Evolutionary conservation across 192 early-diverging fungal genomes (phyloP).

Genomic region (Podila clonocystis): DNA sequence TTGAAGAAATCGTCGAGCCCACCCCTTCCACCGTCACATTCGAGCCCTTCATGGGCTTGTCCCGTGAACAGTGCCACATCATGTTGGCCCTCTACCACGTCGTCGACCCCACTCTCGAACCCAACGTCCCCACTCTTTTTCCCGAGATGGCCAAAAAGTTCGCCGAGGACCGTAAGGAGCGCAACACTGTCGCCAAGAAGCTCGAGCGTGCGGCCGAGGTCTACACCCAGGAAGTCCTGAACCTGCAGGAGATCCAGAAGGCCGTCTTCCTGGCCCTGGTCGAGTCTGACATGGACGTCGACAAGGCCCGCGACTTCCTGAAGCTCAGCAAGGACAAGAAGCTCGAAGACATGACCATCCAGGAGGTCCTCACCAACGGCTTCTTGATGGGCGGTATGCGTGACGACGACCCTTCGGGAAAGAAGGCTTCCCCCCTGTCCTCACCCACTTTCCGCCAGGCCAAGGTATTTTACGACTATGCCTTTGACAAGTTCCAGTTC

Average conservation of each 20-base stretch:
- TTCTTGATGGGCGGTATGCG: conserved; percentile 57
- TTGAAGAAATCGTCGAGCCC: conserved; percentile 23
- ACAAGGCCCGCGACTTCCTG: conserved; percentile 52
- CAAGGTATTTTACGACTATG: conserved; percentile 57
- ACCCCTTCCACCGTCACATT: background rate
- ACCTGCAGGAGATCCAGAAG: conserved; percentile 58
- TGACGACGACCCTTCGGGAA: conserved; percentile 37
- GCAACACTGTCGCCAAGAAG: conserved; percentile 58
- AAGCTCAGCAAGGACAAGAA: conserved; percentile 24
- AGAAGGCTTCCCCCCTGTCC: conserved; percentile 52
- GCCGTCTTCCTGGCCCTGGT: conserved; percentile 54
- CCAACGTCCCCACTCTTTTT: conserved; percentile 56
- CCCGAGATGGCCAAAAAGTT: conserved; percentile 58
- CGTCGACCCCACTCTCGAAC: conserved; percentile 57
- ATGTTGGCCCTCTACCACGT: conserved; percentile 61
- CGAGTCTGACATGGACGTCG: conserved; percentile 54
- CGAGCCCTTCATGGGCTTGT: conserved; percentile 56
- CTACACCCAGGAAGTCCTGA: conserved; percentile 51
- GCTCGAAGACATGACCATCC: conserved; percentile 48
- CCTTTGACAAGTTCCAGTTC: conserved; percentile 57
- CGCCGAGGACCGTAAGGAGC: conserved; percentile 54
- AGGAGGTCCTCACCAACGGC: conserved; percentile 56
- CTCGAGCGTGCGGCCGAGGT: conserved; percentile 52
- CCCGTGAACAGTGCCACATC: conserved; percentile 57
- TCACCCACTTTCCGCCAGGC: conserved; percentile 58